Evolutionary conservation across 805 yeast genomes (phyloP), one percentile per base, ranked within the genome.

Genomic region (Pichia gijzeniarum): DNA sequence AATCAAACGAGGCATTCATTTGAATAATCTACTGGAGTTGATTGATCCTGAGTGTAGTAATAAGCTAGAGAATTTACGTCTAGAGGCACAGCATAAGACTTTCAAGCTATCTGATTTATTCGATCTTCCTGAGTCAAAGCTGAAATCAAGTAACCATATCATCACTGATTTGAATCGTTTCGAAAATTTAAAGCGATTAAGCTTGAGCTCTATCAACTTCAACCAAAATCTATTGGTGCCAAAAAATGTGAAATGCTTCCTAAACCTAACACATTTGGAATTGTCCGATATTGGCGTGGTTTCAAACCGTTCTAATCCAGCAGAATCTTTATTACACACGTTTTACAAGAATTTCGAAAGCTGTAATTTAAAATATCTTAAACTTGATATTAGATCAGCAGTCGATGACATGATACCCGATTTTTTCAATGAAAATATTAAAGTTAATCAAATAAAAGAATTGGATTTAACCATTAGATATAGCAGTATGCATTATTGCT

Each of bases 301-400:
- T 12, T 47, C 51, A 4, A 25, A 25, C 10, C 10, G 10, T 25
- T 40, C 49, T 3, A 43, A 17, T 12, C 8, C 13, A 13, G 13
- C 43, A 4, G 44, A 19, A 28, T 53, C 59, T 7, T 27, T 55
- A 17, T 45, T 56, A 4, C 49, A 53, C 19, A 12, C 27, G 2
- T 42, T 56, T 12, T 49, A 43, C 31, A 19, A 36, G 20, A 27
- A 35, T 35, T 22, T 16, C n/a, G 33, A 43, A 4, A 18, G 18
- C 2, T 45, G 44, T 17, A 34, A 35, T 19, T 39, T 53, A 21
- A 40, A 37, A 22, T 16, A 20, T 19, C 35, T 55, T 2, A 52
- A 52, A 39, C 41, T 61, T 3, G 57, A 58, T 41, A 33, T 61
- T 13, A 53, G 58, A 25, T 58, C 58, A 34, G 40, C 54, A 1